These are phyloP conservation scores for Stevia rebaudiana DNA, from an alignment of 140 eudicot genomes.

Conservation along the genomic window DNA sequence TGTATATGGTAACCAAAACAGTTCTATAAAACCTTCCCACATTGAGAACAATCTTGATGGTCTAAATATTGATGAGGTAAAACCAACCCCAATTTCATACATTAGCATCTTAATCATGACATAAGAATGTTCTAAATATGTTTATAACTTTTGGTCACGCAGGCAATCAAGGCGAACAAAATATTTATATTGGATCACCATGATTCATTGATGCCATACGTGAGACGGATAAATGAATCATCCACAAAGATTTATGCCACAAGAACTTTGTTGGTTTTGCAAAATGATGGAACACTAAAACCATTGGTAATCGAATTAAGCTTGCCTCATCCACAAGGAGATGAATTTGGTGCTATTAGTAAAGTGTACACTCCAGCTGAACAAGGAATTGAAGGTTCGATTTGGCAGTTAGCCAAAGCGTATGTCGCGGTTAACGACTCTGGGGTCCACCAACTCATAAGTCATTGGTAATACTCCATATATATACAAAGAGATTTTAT, in stretches of 20 bases:
- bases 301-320: slow-evolving; percentile 66
- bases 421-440: slow-evolving; percentile 61
- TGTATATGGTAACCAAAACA: slow-evolving; percentile 41
- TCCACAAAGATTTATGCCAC: slow-evolving; percentile 60
- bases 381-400: slow-evolving; percentile 40
- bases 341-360: slow-evolving; percentile 40
- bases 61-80: slow-evolving; percentile 40
- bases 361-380: slow-evolving; percentile 53
- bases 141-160: background rate
- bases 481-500: background rate
- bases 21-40: slow-evolving; percentile 35
- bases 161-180: slow-evolving; percentile 58
- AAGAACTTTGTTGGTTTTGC: slow-evolving; percentile 44
- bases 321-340: slow-evolving; percentile 45
- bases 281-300: slow-evolving; percentile 50
- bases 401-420: slow-evolving; percentile 73
- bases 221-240: slow-evolving; percentile 65
- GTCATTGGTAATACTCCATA: slow-evolving; percentile 25
- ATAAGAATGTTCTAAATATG: background rate
- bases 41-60: slow-evolving; percentile 45
- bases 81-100: background rate
- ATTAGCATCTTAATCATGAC: background rate
- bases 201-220: slow-evolving; percentile 62
- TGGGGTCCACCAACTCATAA: slow-evolving; percentile 58
- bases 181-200: slow-evolving; percentile 78